Percentiles rank a stretch among this genome's conserved stretches.
Conservation (phyloP, 257 asterid genomes). For the Vinca minor region DNA sequence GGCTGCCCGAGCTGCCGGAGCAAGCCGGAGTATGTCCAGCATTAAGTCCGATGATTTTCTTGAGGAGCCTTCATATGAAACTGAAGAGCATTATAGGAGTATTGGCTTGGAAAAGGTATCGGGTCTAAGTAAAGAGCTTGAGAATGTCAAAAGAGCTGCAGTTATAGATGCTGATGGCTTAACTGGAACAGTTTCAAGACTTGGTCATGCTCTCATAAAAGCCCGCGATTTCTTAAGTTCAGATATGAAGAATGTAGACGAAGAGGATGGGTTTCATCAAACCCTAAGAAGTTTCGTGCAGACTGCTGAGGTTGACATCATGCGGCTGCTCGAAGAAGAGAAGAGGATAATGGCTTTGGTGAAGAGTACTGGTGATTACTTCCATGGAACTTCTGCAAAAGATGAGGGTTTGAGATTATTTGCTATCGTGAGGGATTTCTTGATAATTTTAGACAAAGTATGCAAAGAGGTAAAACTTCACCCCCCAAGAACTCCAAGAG, state of each 20-base stretch:
- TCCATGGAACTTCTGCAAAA: conserved; percentile 75
- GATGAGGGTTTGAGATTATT: conserved; percentile 85
- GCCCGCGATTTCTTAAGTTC: conserved; percentile 48
- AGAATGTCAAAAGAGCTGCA: conserved; percentile 69
- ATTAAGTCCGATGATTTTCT: conserved; percentile 34
- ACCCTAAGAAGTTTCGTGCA: conserved; percentile 47
- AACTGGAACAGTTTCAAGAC: conserved; percentile 50
- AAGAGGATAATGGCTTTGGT: conserved; percentile 73
- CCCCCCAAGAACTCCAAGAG: conserved; percentile 24
- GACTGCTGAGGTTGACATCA: conserved; percentile 58
- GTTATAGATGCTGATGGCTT: conserved; percentile 49
- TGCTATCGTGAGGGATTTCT: conserved; percentile 63
- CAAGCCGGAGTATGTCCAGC: conserved; percentile 36
- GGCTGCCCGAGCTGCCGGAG: conserved; percentile 58
- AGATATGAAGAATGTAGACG: conserved; percentile 43
- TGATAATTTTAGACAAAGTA: conserved; percentile 62
- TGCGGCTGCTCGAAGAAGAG: conserved; percentile 66
- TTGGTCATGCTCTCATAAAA: conserved; percentile 41
- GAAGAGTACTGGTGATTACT: conserved; percentile 75
- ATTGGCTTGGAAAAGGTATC: conserved; percentile 66
- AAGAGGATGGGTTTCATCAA: conserved; percentile 54
- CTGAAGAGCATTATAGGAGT: conserved; percentile 46
- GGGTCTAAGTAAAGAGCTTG: conserved; percentile 60
- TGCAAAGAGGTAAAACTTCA: conserved; percentile 59
- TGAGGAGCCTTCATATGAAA: conserved; percentile 31